phyloP scores from a whole-genome alignment of 139 green algal species.

The Chloropicon primus region DNA sequence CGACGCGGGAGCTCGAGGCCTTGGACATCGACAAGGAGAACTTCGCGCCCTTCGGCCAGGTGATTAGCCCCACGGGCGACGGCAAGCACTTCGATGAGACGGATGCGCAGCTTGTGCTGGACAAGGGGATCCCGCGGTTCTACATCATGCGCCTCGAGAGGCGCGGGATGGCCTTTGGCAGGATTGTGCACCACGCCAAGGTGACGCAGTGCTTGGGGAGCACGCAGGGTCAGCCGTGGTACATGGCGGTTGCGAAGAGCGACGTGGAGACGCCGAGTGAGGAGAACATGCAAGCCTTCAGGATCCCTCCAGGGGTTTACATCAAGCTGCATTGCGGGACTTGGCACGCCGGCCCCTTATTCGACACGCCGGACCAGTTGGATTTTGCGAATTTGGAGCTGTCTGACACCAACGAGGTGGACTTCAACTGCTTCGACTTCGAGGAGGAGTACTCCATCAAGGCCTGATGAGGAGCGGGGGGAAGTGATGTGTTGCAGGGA shows the following conservation, averaged over 20 bases:
- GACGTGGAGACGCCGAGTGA: slow-evolving; percentile 20
- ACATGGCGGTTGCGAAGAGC: slow-evolving; percentile 56
- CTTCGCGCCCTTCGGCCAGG: slow-evolving; percentile 58
- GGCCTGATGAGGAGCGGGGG: no score
- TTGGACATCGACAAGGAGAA: slow-evolving; percentile 24
- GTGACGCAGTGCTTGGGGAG: slow-evolving; percentile 59
- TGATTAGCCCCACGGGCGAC: slow-evolving; percentile 28
- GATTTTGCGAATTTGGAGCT: slow-evolving; percentile 96
- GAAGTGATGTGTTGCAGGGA: no score
- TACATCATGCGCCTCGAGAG: slow-evolving; percentile 86
- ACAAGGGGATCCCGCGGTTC: slow-evolving; percentile 52
- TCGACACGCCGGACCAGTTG: slow-evolving; percentile 34
- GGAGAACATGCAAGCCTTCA: slow-evolving; percentile 32
- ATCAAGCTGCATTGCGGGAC: slow-evolving; percentile 65
- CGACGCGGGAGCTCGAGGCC: background rate
- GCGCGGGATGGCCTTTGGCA: slow-evolving; percentile 46
- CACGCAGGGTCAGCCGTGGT: slow-evolving; percentile 43
- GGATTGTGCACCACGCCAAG: slow-evolving; percentile 79
- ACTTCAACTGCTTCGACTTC: background rate
- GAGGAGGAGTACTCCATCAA: background rate
- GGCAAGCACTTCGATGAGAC: slow-evolving; percentile 46
- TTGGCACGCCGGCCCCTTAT: slow-evolving; percentile 64
- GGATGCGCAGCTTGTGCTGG: slow-evolving; percentile 51
- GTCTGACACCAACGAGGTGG: slow-evolving; percentile 71
- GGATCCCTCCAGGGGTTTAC: slow-evolving; percentile 41